Base-by-base conservation (phyloP, 257 asterid genomes). In the Osmanthus fragrans region DNA sequence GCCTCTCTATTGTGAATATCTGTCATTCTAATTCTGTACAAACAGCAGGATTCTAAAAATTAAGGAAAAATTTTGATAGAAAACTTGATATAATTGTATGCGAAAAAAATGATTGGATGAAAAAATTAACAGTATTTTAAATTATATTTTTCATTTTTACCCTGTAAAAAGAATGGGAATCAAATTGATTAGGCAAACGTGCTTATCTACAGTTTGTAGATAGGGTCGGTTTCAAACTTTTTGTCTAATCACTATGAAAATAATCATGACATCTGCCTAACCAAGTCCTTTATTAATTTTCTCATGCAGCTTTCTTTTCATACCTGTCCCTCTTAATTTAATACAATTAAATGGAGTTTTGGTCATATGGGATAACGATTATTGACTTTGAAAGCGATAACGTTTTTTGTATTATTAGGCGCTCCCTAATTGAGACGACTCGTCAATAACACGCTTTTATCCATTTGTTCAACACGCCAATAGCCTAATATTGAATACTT, bases 221-320 rank as follows among this genome's bases (percentile, higher is more conserved):
- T 27, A 27, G 36, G 69, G 69, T 63, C 69, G 19, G 36, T 12
- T 63, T 63, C 36, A 63, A 63, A 63, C 69, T 63, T 60, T 60
- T 63, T 12, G 69, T 63, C 69, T 25, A 25, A 27, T 25, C 69
- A 63, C 69, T 63, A 63, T 0, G 69, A 63, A 27, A 63, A 63
- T 63, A 63, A 63, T 63, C 69, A 63, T 63, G 7, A 63, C 69
- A 63, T 63, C 33, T 63, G 69, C 69, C 69, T 25, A 63, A 27
- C 36, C 36, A 63, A 25, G 27, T 63, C 69, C 34, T 4, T 27
- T 63, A 27, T 29, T 23, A 27, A 23, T 63, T 63, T 63, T 27
- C 34, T 25, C 2, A 12, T 63, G 33, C 6, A 7, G 2, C 18
- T 63, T 25, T 25, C 18, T 63, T 29, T 63, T 3, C 1, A 21